Conservation (phyloP, 768 basidiomycete species). For the Kwoniella shandongensis region DNA sequence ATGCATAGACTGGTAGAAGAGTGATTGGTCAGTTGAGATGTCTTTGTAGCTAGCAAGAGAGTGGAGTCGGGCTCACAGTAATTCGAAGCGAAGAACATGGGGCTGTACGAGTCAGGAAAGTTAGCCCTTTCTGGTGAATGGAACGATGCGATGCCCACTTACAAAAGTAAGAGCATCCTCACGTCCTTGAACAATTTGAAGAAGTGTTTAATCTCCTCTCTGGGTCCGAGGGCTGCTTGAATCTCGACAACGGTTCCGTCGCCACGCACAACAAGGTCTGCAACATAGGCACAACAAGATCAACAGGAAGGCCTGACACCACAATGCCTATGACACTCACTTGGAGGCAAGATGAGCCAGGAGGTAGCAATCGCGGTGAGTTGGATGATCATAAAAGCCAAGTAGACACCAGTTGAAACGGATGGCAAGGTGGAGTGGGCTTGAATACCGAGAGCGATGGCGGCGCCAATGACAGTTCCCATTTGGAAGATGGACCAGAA, state of each 20-base stretch:
- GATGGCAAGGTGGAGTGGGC: constrained; percentile 56
- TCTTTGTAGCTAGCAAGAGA: too few relatives aligned
- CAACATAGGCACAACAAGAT: not conserved
- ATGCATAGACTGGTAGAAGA: constrained; percentile 54
- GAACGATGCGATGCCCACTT: not conserved
- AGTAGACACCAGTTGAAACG: constrained; percentile 51
- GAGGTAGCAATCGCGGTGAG: constrained; percentile 55
- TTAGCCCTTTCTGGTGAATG: not conserved
- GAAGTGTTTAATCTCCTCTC: constrained; percentile 38
- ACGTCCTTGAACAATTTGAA: constrained; percentile 55
- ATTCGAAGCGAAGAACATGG: constrained; percentile 59
- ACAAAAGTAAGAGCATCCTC: constrained; percentile 55
- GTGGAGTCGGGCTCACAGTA: constrained; percentile 30
- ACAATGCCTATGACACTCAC: constrained; percentile 54
- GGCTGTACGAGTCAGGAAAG: constrained; percentile 16
- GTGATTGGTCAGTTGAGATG: constrained; percentile 30
- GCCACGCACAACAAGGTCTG: constrained; percentile 52
- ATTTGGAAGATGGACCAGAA: constrained; percentile 62
- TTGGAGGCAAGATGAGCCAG: constrained; percentile 55
- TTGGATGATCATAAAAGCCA: constrained; percentile 59
- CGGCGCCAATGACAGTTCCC: constrained; percentile 70
- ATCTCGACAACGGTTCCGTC: constrained; percentile 57
- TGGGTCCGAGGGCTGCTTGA: constrained; percentile 45
- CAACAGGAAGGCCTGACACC: constrained; percentile 17
- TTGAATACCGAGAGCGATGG: constrained; percentile 66